Evolutionary conservation across 768 basidiomycete genomes (phyloP), one percentile per base, ranked within the genome.

Genomic region (Calocybe gangraenosa): DNA sequence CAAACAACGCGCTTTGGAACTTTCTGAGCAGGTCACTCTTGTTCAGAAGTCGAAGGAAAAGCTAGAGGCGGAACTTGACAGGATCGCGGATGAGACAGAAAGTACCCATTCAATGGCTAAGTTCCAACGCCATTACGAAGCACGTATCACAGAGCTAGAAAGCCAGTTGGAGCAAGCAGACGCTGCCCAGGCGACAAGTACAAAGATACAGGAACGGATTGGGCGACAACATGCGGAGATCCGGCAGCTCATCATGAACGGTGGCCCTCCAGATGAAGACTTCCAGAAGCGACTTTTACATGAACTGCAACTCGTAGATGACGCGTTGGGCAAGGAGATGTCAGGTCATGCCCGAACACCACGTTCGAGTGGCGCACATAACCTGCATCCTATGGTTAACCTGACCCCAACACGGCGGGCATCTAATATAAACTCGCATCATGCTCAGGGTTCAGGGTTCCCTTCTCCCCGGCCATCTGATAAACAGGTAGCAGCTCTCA

Each of bases 181-280:
- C 44, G 63, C 70, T 11, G 67, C 75, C 0, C 71, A 74, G 41
- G 56, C 66, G 2, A 76, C 74, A 20, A 74, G 75, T 2, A 62
- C 73, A 2, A 74, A 71, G 51, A 81, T 86, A 53, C 77, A 73
- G 52, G 78, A 79, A 30, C 78, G 74, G 37, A 74, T 87, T 22
- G 79, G 81, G 52, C 74, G 73, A 13, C 84, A 87, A 43, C 84
- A 86, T 56, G 74, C 75, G n/a, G 85, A 88, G 49, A 75, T 88
- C 33, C 78, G 84, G 3, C 69, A 76, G n/a, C 67, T 87, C 18
- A 76, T 87, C 43, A 69, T 76, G 65, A 69, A 68, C 36, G 75
- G 71, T 40, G 72, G 71, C 9, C 75, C 81, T 7, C 70, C 73
- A 30, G 85, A 86, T 48, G 74, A 75, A 25, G 65, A 71, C 3